phyloP scores from a whole-genome alignment of 306 rosid genomes.

The Rosa multiflora region DNA sequence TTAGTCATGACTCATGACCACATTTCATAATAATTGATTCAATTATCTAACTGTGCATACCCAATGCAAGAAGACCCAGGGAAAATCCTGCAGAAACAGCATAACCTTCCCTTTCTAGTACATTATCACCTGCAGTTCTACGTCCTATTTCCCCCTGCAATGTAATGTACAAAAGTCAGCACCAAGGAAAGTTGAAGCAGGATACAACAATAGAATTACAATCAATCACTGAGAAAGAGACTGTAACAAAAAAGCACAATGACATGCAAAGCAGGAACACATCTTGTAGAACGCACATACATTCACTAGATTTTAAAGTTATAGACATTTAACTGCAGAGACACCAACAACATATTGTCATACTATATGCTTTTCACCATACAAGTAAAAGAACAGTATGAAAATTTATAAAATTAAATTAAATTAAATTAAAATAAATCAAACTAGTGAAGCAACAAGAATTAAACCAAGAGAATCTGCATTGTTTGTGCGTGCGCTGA shows the following conservation, averaged over 20 bases:
- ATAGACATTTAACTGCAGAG: not conserved
- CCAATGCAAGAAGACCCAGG: conserved; percentile 89
- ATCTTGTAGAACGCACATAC: not conserved
- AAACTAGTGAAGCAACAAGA: conserved; percentile 26
- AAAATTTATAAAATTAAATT: not conserved
- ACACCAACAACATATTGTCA: not conserved
- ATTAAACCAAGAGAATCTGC: conserved; percentile 80
- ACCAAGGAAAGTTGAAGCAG: conserved; percentile 12
- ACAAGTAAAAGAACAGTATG: not conserved
- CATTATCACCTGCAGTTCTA: conserved; percentile 95
- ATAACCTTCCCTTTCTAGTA: conserved; percentile 97
- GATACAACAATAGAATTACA: not conserved
- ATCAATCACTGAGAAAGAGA: not conserved
- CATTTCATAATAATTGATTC: conserved; percentile 18
- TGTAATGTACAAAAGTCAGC: conserved; percentile 4
- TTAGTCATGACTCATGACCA: conserved; percentile 37
- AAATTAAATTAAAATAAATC: conserved; percentile 7
- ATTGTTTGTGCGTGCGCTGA: conserved; percentile 91
- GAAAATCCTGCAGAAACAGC: conserved; percentile 99
- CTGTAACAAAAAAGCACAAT: not conserved
- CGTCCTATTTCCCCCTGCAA: conserved; percentile 89
- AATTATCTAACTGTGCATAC: conserved; percentile 41
- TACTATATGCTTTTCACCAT: not conserved
- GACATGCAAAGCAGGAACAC: not conserved
- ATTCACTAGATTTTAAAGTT: not conserved